Evolutionary conservation across 352 stramenopile genomes (phyloP).

Genomic region (Phytophthora ramorum): DNA sequence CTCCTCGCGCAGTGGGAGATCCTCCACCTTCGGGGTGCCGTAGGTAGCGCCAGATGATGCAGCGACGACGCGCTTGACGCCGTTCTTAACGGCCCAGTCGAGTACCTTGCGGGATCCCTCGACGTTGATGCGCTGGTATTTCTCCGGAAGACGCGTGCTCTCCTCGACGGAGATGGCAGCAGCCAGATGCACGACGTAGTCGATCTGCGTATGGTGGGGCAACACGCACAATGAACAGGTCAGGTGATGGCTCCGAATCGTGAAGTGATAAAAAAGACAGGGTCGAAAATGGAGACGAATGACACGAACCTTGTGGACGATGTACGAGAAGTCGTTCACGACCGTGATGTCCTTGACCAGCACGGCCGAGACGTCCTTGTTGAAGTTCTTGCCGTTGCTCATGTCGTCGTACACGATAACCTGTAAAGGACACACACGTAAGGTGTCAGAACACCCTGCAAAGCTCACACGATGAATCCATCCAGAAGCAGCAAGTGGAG

Average conservation of each 20-base stretch:
- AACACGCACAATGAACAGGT: constrained; percentile 18
- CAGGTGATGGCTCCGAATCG: constrained; percentile 23
- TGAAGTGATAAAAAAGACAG: constrained; percentile 30
- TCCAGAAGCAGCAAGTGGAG: not conserved
- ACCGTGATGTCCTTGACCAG: constrained; percentile 86
- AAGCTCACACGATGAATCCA: not conserved
- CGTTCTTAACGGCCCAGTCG: constrained; percentile 75
- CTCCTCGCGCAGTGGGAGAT: constrained; percentile 72
- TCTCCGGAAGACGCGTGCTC: constrained; percentile 81
- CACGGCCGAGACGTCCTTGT: constrained; percentile 68
- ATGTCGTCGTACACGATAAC: constrained; percentile 88
- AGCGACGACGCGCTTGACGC: constrained; percentile 78
- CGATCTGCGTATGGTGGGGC: constrained; percentile 43
- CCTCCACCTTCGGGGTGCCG: constrained; percentile 61
- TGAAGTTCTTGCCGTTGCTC: constrained; percentile 89
- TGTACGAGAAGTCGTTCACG: constrained; percentile 78
- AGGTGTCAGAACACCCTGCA: constrained; percentile 7
- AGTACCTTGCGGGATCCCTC: constrained; percentile 81
- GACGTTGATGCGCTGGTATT: constrained; percentile 85
- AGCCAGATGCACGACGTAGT: constrained; percentile 83
- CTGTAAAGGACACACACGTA: constrained; percentile 23
- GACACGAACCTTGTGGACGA: constrained; percentile 67
- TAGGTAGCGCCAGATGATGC: constrained; percentile 80
- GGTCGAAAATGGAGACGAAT: constrained; percentile 21
- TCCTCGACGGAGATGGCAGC: constrained; percentile 86